Base-by-base conservation (phyloP, 2,329 filamentous ascomycete species). In the Colletotrichum coccodes region DNA sequence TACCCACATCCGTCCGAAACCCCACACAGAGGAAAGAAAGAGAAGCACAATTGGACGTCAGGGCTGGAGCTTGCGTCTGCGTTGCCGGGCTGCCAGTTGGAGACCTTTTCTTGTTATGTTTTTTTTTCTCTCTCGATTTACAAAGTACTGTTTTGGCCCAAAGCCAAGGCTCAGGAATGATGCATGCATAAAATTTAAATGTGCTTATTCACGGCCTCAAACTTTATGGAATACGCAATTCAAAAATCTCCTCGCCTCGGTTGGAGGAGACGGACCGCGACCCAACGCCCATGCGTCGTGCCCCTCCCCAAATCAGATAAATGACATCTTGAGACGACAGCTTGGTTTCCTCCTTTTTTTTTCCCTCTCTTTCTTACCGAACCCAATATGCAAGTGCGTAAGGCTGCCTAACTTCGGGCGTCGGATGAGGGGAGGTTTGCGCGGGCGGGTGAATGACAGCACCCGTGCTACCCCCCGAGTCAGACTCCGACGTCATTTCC, bases 401-500 rank as follows among this genome's bases (percentile, higher is more conserved):
- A 61, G 57, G 57, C 63, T 64, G 28, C 44, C 32, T 64, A 38
- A 28, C 3, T 40, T 40, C 6, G 30, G n/a, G 30, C n/a, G 18
- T 53, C 16, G 3, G 34, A 36, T 16, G 44, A 32, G n/a, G 54
- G 53, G 34, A 36, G 62, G 46, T 44, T 54, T 49, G 30, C 12
- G 11, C 2, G 23, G 18, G 11, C 2, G 23, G 18, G 46, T 53
- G 21, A 21, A 14, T 60, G 26, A 46, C 62, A 60, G 32, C 54
- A 60, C 38, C 62, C 46, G 62, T 47, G 36, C 44, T 12, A 21
- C 28, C 16, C 8, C 7, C 18, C 49, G 49, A 53, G 49, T 53
- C 49, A 53, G 56, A 52, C 36, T 65, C 46, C 53, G 56, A 65
- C 56, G 62, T 65, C 62, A 65, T 60, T 32, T 59, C 53, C 32